Conservation (phyloP, 2,329 filamentous ascomycete genomes). For the Bretziella fagacearum region DNA sequence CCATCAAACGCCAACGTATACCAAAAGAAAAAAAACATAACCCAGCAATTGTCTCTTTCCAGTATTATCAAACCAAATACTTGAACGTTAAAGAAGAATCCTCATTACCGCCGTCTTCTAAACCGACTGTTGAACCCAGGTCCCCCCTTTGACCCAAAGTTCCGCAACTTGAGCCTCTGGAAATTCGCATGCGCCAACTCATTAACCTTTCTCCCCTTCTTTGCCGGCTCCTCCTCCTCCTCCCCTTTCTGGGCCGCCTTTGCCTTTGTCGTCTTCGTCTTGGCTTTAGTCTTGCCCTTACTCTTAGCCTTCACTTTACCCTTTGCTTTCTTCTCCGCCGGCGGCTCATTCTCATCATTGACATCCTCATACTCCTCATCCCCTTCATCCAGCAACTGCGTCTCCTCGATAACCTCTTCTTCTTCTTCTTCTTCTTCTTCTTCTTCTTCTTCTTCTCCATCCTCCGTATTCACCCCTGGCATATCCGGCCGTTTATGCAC, state of each 20-base stretch:
- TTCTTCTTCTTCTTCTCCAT: constrained; percentile 18
- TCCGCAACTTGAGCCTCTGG: constrained; percentile 45
- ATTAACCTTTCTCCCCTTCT: constrained; percentile 41
- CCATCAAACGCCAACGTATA: too few species aligned
- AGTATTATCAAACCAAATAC: too few species aligned
- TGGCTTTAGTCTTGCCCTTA: constrained; percentile 19
- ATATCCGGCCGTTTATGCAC: constrained; percentile 30
- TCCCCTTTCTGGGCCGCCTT: constrained; percentile 4
- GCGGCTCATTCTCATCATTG: constrained; percentile 10
- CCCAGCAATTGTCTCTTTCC: too few species aligned
- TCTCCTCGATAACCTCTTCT: constrained; percentile 27
- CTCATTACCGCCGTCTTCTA: constrained; percentile 28
- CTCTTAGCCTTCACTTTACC: constrained; percentile 16
- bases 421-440: constrained; percentile 22
- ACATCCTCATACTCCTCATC: constrained; percentile 22
- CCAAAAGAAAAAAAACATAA: too few species aligned
- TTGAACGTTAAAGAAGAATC: background rate
- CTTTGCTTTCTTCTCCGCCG: constrained; percentile 1
- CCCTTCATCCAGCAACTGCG: constrained; percentile 18
- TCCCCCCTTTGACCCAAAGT: constrained; percentile 44
- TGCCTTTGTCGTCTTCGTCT: constrained; percentile 18
- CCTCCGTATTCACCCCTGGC: constrained; percentile 6
- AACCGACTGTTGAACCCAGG: constrained; percentile 41
- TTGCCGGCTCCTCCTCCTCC: constrained; percentile 19
- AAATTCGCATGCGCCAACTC: constrained; percentile 50